phyloP scores from a whole-genome alignment of 2,329 filamentous ascomycete species.

The Tolypocladium nubicola region DNA sequence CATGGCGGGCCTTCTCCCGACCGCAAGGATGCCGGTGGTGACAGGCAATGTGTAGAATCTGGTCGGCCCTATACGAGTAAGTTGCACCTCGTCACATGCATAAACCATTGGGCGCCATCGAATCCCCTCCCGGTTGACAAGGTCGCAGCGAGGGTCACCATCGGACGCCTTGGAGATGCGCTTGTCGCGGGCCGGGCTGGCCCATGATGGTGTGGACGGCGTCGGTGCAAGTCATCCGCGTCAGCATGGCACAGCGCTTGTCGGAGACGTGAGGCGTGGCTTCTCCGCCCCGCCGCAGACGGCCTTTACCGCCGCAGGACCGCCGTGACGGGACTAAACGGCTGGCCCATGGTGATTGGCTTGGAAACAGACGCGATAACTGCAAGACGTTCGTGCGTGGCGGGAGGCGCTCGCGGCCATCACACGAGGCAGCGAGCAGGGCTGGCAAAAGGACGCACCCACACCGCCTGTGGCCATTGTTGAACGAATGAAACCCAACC shows the following conservation, averaged over 20 bases:
- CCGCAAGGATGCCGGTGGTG: not conserved
- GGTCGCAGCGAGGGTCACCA: not conserved
- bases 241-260: slow-evolving; percentile 1
- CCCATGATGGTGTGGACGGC: not conserved
- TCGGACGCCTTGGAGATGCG: not conserved
- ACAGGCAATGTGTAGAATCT: not conserved
- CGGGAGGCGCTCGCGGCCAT: not conserved
- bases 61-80: not conserved
- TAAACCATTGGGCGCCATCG: not conserved
- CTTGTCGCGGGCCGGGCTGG: not conserved
- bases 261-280: not conserved
- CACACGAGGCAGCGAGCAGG: not conserved
- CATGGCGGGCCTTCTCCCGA: not conserved
- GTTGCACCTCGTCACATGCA: not conserved
- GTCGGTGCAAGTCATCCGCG: not conserved
- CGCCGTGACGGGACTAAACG: not conserved
- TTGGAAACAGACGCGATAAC: not conserved
- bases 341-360: not conserved
- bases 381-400: not conserved
- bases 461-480: not conserved
- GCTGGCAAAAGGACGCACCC: not conserved
- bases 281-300: not conserved
- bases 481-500: not conserved
- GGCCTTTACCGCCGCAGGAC: not conserved
- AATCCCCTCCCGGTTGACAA: too few relatives aligned